Evolutionary conservation across 2,329 filamentous ascomycete genomes (phyloP), one percentile per base, ranked within the genome.

Genomic region (Neopestalotiopsis sp.): DNA sequence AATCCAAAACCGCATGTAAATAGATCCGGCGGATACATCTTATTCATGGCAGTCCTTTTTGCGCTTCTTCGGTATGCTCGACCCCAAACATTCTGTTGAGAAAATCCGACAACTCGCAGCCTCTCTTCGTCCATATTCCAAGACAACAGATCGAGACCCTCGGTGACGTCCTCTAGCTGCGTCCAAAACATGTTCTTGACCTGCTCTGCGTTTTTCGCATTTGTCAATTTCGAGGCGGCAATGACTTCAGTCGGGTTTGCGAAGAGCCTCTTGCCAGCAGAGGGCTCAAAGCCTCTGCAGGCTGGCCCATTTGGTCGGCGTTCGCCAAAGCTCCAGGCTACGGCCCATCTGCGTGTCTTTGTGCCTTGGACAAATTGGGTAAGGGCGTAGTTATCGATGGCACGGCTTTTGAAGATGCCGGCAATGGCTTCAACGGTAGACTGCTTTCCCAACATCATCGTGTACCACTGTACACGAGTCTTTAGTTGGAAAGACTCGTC

Each of bases 371-470:
- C 85, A 72, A 98, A 91, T 71, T 92, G 90, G 0, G 92, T 92
- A 0, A 97, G 89, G 0, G 94, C 95, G 74, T 91, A 98, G 77
- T 98, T 99, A 49, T 84, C 83, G 49, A 97, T 86, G 0, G 82
- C 84, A 10, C 86, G 77, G 2, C 85, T 81, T 17, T 87, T 86
- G 4, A 92, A 83, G 65, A 85, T 84, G 5, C 90, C 84, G 0
- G 97, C 81, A 0, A 91, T 79, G 0, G 84, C 82, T 0, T 92
- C 85, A 3, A 93, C 83, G 72, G 91, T 95, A 0, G 87, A 86
- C 38, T 93, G 83, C 75, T 97, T 97, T 0, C 95, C 95, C 0
- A 98, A 84, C 94, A 98, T 97, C 67, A 91, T 90, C 1, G 92
- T 96, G 79, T 96, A 98, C 96, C 96, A 99, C 70, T 89, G 88